Base-by-base conservation (phyloP, 2,329 filamentous ascomycete species). In the Aspergillus clavatus region DNA sequence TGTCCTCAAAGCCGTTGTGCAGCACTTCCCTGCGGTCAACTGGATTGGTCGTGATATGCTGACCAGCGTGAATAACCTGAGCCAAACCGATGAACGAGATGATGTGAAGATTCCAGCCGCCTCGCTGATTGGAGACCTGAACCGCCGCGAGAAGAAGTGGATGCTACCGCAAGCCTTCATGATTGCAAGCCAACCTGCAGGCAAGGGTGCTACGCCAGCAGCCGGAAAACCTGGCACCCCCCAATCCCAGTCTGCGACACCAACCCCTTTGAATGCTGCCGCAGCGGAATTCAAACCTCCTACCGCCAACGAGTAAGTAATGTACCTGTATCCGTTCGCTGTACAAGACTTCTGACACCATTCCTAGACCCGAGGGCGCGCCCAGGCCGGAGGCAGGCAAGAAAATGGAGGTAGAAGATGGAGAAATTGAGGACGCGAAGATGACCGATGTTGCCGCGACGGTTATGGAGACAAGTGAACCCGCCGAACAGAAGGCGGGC, bases 11-110 rank as follows among this genome's bases (percentile, higher is more conserved):
- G 79, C 81, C 8, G 77, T 95, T 38, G 79, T 88, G 19, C 82
- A 89, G 40, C 79, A 83, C 58, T 98, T 95, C 75, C 94, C 93
- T 3, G 85, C 84, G 12, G 81, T 97, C 46, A 89, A 95, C 60
- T 93, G 89, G 66, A 91, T 95, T 77, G 93, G 88, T 26, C 60
- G 61, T 14, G 63, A 69, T 41, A 68, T 74, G 59, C 58, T 70
- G 35, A 63, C 57, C 4, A 66, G 65, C 41, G 69, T 76, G 40
- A 70, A 71, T 39, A 58, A 61, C 14, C 54, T 76, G 31, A 69
- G 66, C 42, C 67, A 72, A 44, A 69, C 65, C 12, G 70, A 73
- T 42, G 67, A 70, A 37, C 63, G 72, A 53, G 72, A 74, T 46
- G 73, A 76, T 55, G 66, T 76, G 29, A 74, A 75, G 54, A 73